These are phyloP conservation scores for Cylindrotheca closterium DNA, from an alignment of 108 stramenopile genomes.

Conservation along the genomic window DNA sequence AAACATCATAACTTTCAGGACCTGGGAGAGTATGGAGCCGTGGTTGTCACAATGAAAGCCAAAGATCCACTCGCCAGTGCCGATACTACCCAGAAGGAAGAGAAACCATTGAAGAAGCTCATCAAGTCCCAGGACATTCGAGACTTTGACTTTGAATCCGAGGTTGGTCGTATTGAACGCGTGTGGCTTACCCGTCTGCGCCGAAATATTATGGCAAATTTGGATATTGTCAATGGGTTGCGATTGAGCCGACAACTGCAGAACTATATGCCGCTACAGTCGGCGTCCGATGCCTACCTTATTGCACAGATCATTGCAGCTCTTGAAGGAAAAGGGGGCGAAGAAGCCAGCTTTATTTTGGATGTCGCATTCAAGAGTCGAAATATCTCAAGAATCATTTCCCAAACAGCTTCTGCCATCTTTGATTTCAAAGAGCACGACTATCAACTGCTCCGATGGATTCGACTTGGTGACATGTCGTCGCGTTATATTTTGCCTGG, in stretches of 20 bases:
- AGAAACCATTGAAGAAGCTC: not conserved
- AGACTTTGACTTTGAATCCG: constrained; percentile 15
- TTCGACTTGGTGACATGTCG: constrained; percentile 27
- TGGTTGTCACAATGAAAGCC: constrained; percentile 10
- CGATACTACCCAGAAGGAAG: not conserved
- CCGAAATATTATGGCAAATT: constrained; percentile 1
- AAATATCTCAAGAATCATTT: constrained; percentile 29
- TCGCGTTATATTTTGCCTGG: constrained; percentile 21
- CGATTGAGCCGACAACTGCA: constrained; percentile 27
- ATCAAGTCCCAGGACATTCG: constrained; percentile 6
- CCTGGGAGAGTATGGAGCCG: constrained; percentile 9
- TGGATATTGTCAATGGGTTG: constrained; percentile 28
- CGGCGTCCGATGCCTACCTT: constrained; percentile 32
- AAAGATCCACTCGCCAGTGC: constrained; percentile 4
- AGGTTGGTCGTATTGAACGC: constrained; percentile 16
- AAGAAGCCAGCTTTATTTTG: constrained; percentile 19
- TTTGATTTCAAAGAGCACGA: constrained; percentile 39
- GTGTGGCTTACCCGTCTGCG: constrained; percentile 23
- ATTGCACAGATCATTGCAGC: constrained; percentile 32
- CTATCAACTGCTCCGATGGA: constrained; percentile 9
- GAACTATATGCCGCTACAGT: constrained; percentile 27
- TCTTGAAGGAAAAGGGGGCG: constrained; percentile 1
- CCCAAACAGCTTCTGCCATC: constrained; percentile 9
- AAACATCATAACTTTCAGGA: constrained; percentile 9
- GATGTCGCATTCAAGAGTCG: constrained; percentile 32